Base-by-base conservation (phyloP, 768 basidiomycete species). In the Holtermannia corniformis region DNA sequence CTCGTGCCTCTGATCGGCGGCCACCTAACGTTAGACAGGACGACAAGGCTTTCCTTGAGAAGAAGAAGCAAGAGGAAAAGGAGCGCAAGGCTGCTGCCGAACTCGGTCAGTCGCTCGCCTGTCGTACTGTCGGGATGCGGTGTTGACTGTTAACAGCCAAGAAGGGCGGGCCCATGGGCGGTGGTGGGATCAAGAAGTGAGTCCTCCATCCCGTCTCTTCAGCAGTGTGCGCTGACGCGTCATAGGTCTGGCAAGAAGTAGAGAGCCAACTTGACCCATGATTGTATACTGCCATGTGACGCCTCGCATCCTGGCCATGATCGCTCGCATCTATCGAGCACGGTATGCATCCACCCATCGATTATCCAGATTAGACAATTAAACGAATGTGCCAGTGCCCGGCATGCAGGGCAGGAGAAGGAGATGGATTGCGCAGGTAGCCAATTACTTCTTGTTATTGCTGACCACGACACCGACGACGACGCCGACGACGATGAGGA, bases 391-490 rank as follows among this genome's bases (percentile, higher is more conserved):
- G n/a, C n/a, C n/a, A n/a, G n/a, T n/a, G n/a, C n/a, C n/a, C n/a
- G n/a, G n/a, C n/a, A n/a, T n/a, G n/a, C n/a, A n/a, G n/a, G n/a
- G n/a, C n/a, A n/a, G n/a, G n/a, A n/a, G n/a, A n/a, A n/a, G n/a
- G n/a, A n/a, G n/a, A n/a, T n/a, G n/a, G n/a, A n/a, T n/a, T n/a
- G n/a, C n/a, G n/a, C n/a, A n/a, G n/a, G n/a, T n/a, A n/a, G n/a
- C n/a, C n/a, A n/a, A n/a, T n/a, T n/a, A n/a, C n/a, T n/a, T n/a
- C n/a, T n/a, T n/a, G n/a, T n/a, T n/a, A n/a, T n/a, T n/a, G n/a
- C n/a, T n/a, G n/a, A n/a, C n/a, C n/a, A n/a, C n/a, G n/a, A n/a
- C 43, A 57, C 61, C 64, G 14, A 65, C 55, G 4, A 61, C 59
- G 20, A 56, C 32, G 28, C 50, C 64, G 42, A 65, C 43, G 23